Base-by-base conservation (phyloP, 2,329 filamentous ascomycete species). In the Alternaria postmessia region DNA sequence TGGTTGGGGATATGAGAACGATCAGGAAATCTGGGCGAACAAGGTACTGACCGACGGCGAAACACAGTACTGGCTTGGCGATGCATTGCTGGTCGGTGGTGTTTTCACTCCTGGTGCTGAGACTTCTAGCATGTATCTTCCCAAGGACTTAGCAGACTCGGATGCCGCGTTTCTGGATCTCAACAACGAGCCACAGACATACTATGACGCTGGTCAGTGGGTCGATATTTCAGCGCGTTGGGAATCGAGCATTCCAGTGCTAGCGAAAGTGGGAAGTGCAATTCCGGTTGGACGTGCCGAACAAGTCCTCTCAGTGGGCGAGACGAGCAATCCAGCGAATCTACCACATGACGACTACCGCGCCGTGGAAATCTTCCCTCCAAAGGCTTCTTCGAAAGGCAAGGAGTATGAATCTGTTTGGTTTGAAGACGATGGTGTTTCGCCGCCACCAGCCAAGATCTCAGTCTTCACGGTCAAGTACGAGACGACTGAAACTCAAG, bases 61-160 rank as follows among this genome's bases (percentile, higher is more conserved):
- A 66, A 85, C 86, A 4, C 89, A 93, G 71, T 92, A 89, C 79
- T 92, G 89, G 89, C 85, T 92, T 24, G 90, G 90, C 11, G 87
- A 90, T 55, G 81, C 84, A 0, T 77, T 92, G 8, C 81, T 92
- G 0, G 80, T 92, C 7, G 88, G 88, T 2, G 89, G 89, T 5
- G 88, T 92, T 0, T 92, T 89, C 68, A 84, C 89, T 67, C 80
- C 88, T 0, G 87, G 86, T 4, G 80, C 81, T 2, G 81, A 76
- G 22, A 81, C 78, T 11, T 86, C 85, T 0, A 82, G 79, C 11
- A 78, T 92, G 8, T 92, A 92, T 66, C 82, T 91, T 0, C 89
- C 89, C 0, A 80, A 80, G 24, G 78, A 80, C 51, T 60, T 63
- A 12, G 54, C 63, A 4, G 75, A 77, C 14, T 75, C 77, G 1